A percentile compares a stretch with the other conserved stretches of the same genome.
phyloP scores from a whole-genome alignment of 495 filamentous ascomycete genomes.

The Neurospora sublineolata region DNA sequence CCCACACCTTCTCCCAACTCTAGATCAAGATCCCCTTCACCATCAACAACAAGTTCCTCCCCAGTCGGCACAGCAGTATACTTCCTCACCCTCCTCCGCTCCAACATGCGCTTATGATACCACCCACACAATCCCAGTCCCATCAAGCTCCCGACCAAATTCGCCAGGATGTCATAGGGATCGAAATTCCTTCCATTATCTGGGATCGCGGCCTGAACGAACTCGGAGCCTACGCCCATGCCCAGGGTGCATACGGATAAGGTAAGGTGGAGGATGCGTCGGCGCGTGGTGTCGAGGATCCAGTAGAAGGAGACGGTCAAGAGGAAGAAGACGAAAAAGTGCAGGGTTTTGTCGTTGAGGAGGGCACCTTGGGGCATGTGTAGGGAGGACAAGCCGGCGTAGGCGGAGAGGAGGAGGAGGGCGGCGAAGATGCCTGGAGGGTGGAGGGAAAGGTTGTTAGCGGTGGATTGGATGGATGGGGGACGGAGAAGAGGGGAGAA shows the following conservation, averaged over 20 bases:
- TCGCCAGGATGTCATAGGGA: conserved; percentile 73
- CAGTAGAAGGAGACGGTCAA: conserved; percentile 90
- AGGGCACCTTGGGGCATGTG: conserved; percentile 37
- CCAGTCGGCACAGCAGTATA: conserved; percentile 49
- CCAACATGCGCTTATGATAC: conserved; percentile 94
- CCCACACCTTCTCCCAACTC: conserved; percentile 43
- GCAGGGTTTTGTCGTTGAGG: conserved; percentile 81
- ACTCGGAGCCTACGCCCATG: conserved; percentile 73
- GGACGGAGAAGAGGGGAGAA: neutral
- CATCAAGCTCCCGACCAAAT: conserved; percentile 64
- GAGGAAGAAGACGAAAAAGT: conserved; percentile 79
- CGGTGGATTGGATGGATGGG: neutral
- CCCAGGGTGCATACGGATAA: conserved; percentile 63
- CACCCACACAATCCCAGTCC: conserved; percentile 66
- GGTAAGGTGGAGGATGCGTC: conserved; percentile 73
- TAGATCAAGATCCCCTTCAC: conserved; percentile 40
- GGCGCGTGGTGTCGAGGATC: conserved; percentile 81
- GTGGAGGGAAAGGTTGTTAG: conserved; percentile 1
- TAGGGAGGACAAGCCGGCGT: conserved; percentile 59
- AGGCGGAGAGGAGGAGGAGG: conserved; percentile 63
- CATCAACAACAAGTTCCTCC: conserved; percentile 28
- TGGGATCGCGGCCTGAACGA: conserved; percentile 71
- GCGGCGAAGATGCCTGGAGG: conserved; percentile 60
- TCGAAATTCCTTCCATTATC: conserved; percentile 69
- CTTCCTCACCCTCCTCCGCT: conserved; percentile 66